Evolutionary conservation across 345 rosid species (phyloP).

Genomic region (Lepidium didymum): DNA sequence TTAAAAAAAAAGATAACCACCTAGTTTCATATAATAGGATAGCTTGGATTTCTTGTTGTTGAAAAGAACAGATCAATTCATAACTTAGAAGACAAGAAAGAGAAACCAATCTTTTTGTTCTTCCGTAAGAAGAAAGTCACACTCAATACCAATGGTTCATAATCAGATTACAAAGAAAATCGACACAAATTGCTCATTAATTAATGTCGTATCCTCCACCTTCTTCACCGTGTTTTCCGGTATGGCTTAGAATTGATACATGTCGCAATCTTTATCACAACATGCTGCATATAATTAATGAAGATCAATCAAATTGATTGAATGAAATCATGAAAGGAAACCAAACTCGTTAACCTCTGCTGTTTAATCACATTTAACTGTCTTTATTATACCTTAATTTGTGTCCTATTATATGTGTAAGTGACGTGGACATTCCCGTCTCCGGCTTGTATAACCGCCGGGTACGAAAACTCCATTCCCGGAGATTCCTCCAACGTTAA

Average conservation of each 20-base stretch:
- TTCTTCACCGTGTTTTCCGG: constrained; percentile 12
- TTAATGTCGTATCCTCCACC: constrained; percentile 2
- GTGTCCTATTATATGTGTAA: constrained; percentile 83
- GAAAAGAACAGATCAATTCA: background rate
- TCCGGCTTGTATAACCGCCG: constrained; percentile 71
- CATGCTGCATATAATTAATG: constrained; percentile 15
- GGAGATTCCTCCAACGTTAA: constrained; percentile 54
- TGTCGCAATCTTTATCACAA: constrained; percentile 16
- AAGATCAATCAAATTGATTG: constrained; percentile 6
- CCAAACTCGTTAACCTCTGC: background rate
- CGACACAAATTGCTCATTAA: background rate
- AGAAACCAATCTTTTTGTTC: background rate
- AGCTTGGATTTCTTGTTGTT: too few relatives aligned
- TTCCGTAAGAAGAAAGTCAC: constrained; percentile 2
- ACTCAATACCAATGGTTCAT: background rate
- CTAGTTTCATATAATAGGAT: too few relatives aligned
- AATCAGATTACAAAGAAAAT: constrained; percentile 4
- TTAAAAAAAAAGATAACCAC: too few relatives aligned
- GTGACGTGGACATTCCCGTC: constrained; percentile 77
- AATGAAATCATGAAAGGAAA: constrained; percentile 1
- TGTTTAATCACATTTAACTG: background rate
- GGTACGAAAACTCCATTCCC: constrained; percentile 86
- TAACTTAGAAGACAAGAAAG: constrained; percentile 15
- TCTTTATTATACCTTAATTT: constrained; percentile 58
- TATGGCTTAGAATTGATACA: background rate